Conservation (phyloP, 192 early-diverging fungal genomes). For the Coemansia sp. region DNA sequence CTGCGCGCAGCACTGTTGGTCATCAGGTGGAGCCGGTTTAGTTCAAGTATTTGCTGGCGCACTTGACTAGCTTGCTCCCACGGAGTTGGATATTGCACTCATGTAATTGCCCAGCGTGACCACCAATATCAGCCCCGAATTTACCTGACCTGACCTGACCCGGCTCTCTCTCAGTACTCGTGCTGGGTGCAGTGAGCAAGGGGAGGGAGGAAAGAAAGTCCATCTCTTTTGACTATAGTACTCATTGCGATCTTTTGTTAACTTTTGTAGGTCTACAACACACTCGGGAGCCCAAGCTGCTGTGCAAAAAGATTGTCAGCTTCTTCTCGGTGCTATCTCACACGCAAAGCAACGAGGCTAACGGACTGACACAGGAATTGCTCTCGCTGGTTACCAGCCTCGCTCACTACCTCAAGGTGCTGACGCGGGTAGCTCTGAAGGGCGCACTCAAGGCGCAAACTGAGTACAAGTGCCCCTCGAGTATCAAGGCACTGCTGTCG, state of each 20-base stretch:
- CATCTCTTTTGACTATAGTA: not conserved
- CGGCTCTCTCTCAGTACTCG: not conserved
- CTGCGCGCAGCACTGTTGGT: not conserved
- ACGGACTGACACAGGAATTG: constrained; percentile 78
- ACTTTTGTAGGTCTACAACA: constrained; percentile 61
- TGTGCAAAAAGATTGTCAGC: constrained; percentile 92
- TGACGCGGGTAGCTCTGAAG: constrained; percentile 87
- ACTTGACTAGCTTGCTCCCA: constrained; percentile 4
- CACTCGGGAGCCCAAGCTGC: constrained; percentile 90
- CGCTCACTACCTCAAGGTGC: constrained; percentile 89
- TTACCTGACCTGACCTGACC: not conserved
- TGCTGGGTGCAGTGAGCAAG: not conserved
- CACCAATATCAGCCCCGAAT: not conserved
- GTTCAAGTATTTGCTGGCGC: not conserved
- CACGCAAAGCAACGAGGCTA: constrained; percentile 60
- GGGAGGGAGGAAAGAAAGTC: not conserved
- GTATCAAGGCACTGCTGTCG: constrained; percentile 70
- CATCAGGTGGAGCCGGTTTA: constrained; percentile 3
- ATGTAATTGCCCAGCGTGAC: not conserved
- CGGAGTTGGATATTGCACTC: constrained; percentile 4
- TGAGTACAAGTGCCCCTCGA: constrained; percentile 53
- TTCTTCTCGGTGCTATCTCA: constrained; percentile 92
- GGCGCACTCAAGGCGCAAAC: constrained; percentile 75
- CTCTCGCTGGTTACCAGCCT: constrained; percentile 87
- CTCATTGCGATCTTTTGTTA: not conserved